These are phyloP conservation scores for Cucumis melo DNA, from an alignment of 306 rosid genomes.

Conservation along the genomic window DNA sequence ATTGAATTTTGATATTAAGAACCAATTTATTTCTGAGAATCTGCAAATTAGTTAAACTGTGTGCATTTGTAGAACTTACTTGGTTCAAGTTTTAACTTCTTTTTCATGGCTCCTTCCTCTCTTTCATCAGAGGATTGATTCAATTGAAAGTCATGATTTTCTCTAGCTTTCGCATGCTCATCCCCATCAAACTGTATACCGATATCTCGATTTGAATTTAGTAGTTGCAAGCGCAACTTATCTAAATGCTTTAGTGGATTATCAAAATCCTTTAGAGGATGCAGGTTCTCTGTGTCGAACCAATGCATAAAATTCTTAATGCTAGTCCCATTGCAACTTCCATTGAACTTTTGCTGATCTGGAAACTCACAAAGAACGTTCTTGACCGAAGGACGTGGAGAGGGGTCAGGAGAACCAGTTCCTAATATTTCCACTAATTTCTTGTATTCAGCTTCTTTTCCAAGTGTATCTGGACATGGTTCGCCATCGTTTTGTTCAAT, in stretches of 20 bases:
- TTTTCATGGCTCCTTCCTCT: slow-evolving; percentile 29
- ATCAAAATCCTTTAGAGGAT: slow-evolving; percentile 23
- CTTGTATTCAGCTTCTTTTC: slow-evolving; percentile 61
- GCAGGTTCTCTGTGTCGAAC: slow-evolving; percentile 40
- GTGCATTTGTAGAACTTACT: slow-evolving; percentile 25
- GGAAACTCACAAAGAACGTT: slow-evolving; percentile 11
- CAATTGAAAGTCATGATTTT: slow-evolving; percentile 28
- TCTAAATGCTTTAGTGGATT: slow-evolving; percentile 22
- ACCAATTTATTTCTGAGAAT: not conserved
- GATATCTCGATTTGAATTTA: slow-evolving; percentile 33
- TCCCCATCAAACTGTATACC: slow-evolving; percentile 52
- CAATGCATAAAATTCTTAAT: slow-evolving; percentile 32
- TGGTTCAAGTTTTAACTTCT: slow-evolving; percentile 45
- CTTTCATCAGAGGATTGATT: slow-evolving; percentile 24
- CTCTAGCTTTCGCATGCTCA: slow-evolving; percentile 49
- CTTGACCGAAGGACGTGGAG: slow-evolving; percentile 31
- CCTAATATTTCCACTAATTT: slow-evolving; percentile 26
- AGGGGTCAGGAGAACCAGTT: slow-evolving; percentile 18
- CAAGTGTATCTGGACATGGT: not conserved
- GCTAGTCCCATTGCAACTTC: slow-evolving; percentile 8
- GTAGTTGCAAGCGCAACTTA: slow-evolving; percentile 15
- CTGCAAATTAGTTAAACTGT: slow-evolving; percentile 6
- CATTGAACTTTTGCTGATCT: not conserved
- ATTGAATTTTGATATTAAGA: slow-evolving; percentile 12
- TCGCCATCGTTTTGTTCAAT: not conserved